These are phyloP conservation scores for Penicillium verhagenii DNA, from an alignment of 495 filamentous ascomycete genomes.

Conservation along the genomic window DNA sequence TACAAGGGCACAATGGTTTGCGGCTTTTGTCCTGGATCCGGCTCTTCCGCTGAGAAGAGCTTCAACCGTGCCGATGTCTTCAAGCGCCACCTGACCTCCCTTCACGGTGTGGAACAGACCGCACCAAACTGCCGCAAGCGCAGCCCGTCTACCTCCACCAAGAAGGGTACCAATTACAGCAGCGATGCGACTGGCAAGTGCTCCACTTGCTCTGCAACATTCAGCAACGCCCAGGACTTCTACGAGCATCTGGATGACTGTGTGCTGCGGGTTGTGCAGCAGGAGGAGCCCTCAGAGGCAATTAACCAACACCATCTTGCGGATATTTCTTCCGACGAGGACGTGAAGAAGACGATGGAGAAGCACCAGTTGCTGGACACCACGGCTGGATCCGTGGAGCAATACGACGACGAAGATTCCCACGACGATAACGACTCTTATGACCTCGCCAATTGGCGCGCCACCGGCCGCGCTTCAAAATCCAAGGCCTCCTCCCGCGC, in stretches of 20 bases:
- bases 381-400: slow-evolving; percentile 48
- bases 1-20: slow-evolving; percentile 99
- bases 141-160: slow-evolving; percentile 49
- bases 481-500: slow-evolving; percentile 39
- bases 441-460: slow-evolving; percentile 40
- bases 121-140: slow-evolving; percentile 94
- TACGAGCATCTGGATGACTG: slow-evolving; percentile 99
- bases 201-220: slow-evolving; percentile 89
- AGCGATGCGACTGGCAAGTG: slow-evolving; percentile 87
- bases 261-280: slow-evolving; percentile 94
- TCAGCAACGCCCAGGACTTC: slow-evolving; percentile 94
- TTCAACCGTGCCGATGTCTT: slow-evolving; percentile 99
- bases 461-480: slow-evolving; percentile 51
- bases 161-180: slow-evolving; percentile 61
- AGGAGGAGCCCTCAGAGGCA: slow-evolving; percentile 92
- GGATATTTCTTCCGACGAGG: slow-evolving; percentile 79
- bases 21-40: slow-evolving; percentile 92
- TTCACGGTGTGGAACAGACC: slow-evolving; percentile 93
- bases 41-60: slow-evolving; percentile 91
- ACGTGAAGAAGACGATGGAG: slow-evolving; percentile 80
- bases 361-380: slow-evolving; percentile 70
- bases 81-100: slow-evolving; percentile 92
- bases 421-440: slow-evolving; percentile 66
- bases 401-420: slow-evolving; percentile 54
- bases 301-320: slow-evolving; percentile 86